phyloP scores from a whole-genome alignment of 2,329 filamentous ascomycete species.

The Claviceps digitariae region DNA sequence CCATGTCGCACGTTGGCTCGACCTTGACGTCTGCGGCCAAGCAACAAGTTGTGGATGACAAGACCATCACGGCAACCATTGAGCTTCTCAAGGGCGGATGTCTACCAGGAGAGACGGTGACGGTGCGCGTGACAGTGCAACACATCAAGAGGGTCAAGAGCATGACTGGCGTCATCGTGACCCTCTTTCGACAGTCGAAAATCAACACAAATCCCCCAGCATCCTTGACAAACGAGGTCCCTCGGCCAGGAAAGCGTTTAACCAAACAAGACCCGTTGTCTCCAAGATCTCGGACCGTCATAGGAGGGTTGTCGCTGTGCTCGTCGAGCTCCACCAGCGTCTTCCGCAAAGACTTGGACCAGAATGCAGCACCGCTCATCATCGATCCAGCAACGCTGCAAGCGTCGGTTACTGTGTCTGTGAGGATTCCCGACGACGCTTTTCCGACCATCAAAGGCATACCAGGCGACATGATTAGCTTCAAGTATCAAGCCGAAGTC shows the following conservation, averaged over 20 bases:
- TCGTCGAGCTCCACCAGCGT: conserved; percentile 78
- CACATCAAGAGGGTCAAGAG: conserved; percentile 86
- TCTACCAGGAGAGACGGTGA: conserved; percentile 70
- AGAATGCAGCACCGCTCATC: conserved; percentile 77
- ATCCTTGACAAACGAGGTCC: conserved; percentile 33
- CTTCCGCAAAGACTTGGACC: conserved; percentile 90
- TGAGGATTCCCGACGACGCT: conserved; percentile 76
- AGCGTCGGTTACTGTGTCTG: conserved; percentile 66
- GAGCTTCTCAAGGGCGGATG: conserved; percentile 74
- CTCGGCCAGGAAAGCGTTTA: conserved; percentile 51
- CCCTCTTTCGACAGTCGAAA: conserved; percentile 77
- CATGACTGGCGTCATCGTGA: conserved; percentile 83
- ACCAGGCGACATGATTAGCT: conserved; percentile 86
- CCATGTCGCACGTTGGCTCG: conserved; percentile 18
- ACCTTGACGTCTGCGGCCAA: conserved; percentile 21
- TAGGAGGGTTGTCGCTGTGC: conserved; percentile 74
- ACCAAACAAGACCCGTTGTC: conserved; percentile 69
- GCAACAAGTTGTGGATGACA: conserved; percentile 41
- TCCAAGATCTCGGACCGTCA: conserved; percentile 72
- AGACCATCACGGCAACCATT: conserved; percentile 75
- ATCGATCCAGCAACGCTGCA: conserved; percentile 70
- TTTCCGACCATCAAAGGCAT: conserved; percentile 88
- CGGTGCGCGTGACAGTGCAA: conserved; percentile 67
- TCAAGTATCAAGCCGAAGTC: conserved; percentile 87
- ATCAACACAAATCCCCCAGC: conserved; percentile 61